A percentile compares a stretch with the other conserved stretches of the same genome.
These are phyloP conservation scores for Pezicula radicicola DNA, from an alignment of 2,329 filamentous ascomycete genomes.

Conservation along the genomic window DNA sequence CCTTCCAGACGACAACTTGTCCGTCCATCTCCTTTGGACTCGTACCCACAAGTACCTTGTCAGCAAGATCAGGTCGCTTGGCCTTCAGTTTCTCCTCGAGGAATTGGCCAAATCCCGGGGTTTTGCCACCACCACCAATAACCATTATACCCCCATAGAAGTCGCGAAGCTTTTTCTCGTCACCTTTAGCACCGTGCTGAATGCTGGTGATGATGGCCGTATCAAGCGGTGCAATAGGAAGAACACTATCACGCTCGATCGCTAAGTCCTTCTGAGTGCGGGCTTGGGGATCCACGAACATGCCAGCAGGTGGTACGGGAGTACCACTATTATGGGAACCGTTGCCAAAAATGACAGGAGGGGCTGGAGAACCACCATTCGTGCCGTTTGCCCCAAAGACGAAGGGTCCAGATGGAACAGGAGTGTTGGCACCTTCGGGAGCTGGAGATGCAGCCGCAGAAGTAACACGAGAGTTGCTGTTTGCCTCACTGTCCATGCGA, in stretches of 20 bases:
- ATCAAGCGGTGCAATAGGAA: slow-evolving; percentile 82
- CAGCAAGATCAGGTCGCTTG: slow-evolving; percentile 56
- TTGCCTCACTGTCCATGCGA: slow-evolving; percentile 56
- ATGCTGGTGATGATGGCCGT: slow-evolving; percentile 88
- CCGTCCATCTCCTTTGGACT: slow-evolving; percentile 93
- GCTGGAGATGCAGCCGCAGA: slow-evolving; percentile 86
- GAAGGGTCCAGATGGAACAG: slow-evolving; percentile 49
- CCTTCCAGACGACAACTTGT: slow-evolving; percentile 98
- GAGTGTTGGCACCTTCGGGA: slow-evolving; percentile 72
- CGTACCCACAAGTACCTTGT: slow-evolving; percentile 59
- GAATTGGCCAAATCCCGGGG: slow-evolving; percentile 74
- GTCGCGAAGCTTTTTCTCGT: slow-evolving; percentile 91
- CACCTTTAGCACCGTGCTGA: slow-evolving; percentile 78
- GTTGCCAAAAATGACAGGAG: slow-evolving; percentile 28
- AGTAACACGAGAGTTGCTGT: slow-evolving; percentile 71
- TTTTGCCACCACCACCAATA: slow-evolving; percentile 80
- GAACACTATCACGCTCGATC: slow-evolving; percentile 71
- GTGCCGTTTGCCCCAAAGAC: slow-evolving; percentile 46
- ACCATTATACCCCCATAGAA: slow-evolving; percentile 89
- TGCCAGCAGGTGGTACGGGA: slow-evolving; percentile 30
- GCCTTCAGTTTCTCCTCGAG: slow-evolving; percentile 79
- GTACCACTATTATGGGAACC: slow-evolving; percentile 49
- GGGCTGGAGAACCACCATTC: slow-evolving; percentile 26
- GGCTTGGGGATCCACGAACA: slow-evolving; percentile 37
- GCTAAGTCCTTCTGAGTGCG: slow-evolving; percentile 45